These are phyloP conservation scores for Nannizzia gypsea DNA, from an alignment of 2,329 filamentous ascomycete genomes.

Conservation along the genomic window DNA sequence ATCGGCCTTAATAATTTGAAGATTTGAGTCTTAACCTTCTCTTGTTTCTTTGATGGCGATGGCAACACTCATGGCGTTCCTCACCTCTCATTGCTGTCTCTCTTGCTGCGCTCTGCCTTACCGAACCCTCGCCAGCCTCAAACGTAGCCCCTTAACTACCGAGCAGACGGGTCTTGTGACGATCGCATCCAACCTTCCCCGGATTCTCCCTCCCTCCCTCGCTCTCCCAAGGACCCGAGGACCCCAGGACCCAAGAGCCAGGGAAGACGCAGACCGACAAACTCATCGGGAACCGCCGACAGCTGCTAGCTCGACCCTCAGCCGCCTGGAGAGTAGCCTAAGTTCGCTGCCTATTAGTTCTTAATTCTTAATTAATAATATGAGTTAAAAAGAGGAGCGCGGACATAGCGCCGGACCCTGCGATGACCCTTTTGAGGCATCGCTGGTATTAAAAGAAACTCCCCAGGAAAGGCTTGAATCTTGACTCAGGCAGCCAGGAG, in stretches of 20 bases:
- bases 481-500: no score
- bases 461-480: not conserved
- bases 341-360: not conserved
- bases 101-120: no score
- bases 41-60: not conserved
- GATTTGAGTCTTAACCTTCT: not conserved
- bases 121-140: no score
- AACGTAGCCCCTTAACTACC: no score
- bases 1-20: not conserved
- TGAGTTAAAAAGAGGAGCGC: not conserved
- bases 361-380: no score
- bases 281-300: not conserved
- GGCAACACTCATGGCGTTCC: not conserved
- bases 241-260: no score
- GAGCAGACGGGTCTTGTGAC: not conserved
- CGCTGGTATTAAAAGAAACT: not conserved
- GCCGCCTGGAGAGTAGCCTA: not conserved
- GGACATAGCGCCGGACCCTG: not conserved
- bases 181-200: not conserved
- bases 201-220: not conserved
- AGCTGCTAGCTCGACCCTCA: not conserved
- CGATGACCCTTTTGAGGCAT: not conserved
- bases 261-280: not conserved
- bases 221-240: no score
- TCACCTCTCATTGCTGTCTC: no score